phyloP scores from a whole-genome alignment of 2,329 filamentous ascomycete genomes.

The Hortaea werneckii region DNA sequence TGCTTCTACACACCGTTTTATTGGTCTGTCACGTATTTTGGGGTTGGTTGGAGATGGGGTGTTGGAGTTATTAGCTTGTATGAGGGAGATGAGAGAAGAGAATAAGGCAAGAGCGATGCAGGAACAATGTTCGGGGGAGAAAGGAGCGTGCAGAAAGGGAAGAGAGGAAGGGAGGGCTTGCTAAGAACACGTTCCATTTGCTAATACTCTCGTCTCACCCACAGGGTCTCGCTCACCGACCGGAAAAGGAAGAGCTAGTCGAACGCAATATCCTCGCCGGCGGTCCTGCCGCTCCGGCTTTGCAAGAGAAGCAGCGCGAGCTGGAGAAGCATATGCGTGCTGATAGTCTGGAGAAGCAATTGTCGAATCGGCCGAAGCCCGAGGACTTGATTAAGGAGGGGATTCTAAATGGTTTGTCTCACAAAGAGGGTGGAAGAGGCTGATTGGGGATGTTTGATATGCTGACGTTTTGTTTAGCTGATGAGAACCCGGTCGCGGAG shows the following conservation, averaged over 20 bases:
- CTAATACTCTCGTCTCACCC: neutral
- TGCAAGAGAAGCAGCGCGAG: conserved; percentile 73
- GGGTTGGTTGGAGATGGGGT: no score
- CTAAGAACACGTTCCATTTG: no score
- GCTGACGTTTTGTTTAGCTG: neutral
- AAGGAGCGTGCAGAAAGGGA: no score
- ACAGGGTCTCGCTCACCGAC: conserved; percentile 47
- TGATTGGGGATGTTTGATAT: neutral
- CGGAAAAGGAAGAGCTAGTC: conserved; percentile 64
- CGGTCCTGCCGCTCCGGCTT: conserved; percentile 63
- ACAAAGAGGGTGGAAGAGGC: no score
- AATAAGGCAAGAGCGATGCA: no score
- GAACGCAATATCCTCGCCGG: conserved; percentile 82
- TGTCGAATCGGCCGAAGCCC: conserved; percentile 65
- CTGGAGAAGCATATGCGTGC: conserved; percentile 81
- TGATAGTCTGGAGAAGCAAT: conserved; percentile 77
- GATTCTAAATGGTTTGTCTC: conserved; percentile 47
- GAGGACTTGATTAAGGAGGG: conserved; percentile 70
- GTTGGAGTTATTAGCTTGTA: no score
- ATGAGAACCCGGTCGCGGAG: neutral
- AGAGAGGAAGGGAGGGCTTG: no score
- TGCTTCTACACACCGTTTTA: no score
- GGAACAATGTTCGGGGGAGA: no score
- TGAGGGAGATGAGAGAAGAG: no score
- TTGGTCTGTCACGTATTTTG: no score